phyloP scores from a whole-genome alignment of 495 filamentous ascomycete genomes.

The Podospora bellae-mahoneyi region DNA sequence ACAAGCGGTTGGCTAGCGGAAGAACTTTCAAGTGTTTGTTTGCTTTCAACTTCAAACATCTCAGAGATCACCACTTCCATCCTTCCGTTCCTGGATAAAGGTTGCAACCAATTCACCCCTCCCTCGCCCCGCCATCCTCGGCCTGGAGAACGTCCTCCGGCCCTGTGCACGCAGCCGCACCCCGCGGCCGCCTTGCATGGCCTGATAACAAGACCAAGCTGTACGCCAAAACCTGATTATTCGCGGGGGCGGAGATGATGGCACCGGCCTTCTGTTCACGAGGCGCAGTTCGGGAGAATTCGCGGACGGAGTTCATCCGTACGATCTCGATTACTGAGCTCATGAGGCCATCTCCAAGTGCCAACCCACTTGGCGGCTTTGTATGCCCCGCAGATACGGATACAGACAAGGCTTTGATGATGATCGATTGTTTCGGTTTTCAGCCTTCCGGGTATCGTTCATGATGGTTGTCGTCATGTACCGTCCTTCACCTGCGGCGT shows the following conservation, averaged over 20 bases:
- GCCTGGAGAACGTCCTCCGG: too few species aligned
- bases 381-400: slow-evolving; percentile 2
- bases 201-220: not conserved
- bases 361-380: not conserved
- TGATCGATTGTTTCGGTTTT: slow-evolving; percentile 1
- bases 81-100: not conserved
- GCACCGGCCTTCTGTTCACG: not conserved
- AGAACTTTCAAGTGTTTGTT: not conserved
- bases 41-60: not conserved
- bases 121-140: not conserved
- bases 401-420: not conserved
- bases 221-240: not conserved
- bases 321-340: not conserved
- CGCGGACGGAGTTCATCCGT: not conserved
- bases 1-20: not conserved
- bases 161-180: too few species aligned
- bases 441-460: not conserved
- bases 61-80: not conserved
- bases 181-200: not conserved
- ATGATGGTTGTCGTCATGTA: not conserved
- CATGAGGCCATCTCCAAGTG: not conserved
- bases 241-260: not conserved
- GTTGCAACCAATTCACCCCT: not conserved
- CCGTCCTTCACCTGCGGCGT: not conserved
- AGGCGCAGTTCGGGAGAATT: not conserved